A percentile compares a stretch with the other conserved stretches of the same genome.
Conservation (phyloP, 257 asterid genomes). For the Solanum bulbocastanum region DNA sequence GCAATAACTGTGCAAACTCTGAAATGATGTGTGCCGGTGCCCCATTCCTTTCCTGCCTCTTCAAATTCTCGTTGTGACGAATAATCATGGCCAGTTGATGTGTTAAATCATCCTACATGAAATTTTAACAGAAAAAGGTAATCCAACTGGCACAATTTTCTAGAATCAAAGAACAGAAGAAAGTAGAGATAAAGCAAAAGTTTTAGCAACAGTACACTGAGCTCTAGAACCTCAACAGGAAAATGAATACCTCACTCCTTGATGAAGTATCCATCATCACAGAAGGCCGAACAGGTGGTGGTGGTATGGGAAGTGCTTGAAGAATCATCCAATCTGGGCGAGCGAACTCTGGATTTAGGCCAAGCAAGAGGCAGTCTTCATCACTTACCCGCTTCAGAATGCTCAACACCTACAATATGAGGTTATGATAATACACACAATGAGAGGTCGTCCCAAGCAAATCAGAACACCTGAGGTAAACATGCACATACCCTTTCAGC, state of each 20-base stretch:
- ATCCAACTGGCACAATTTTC: neutral
- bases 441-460: neutral
- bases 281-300: constrained; percentile 99
- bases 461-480: neutral
- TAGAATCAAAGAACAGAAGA: neutral
- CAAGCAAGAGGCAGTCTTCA: constrained; percentile 71
- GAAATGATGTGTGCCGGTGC: constrained; percentile 98
- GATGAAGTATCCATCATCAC: constrained; percentile 99
- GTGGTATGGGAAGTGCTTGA: constrained; percentile 98
- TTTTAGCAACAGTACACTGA: neutral
- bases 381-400: constrained; percentile 87
- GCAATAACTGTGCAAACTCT: constrained; percentile 93
- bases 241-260: constrained; percentile 80
- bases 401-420: constrained; percentile 66
- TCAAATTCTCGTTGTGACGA: constrained; percentile 91
- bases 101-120: constrained; percentile 90
- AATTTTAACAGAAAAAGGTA: neutral
- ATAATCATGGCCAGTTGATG: constrained; percentile 98
- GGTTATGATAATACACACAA: neutral
- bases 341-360: constrained; percentile 84
- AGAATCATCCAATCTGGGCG: constrained; percentile 99
- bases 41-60: constrained; percentile 95
- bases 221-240: constrained; percentile 5
- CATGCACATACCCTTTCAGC: constrained; percentile 65
- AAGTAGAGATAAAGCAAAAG: neutral